Evolutionary conservation across 2,329 filamentous ascomycete genomes (phyloP), one percentile per base, ranked within the genome.

Genomic region (Colletotrichum paranaense): DNA sequence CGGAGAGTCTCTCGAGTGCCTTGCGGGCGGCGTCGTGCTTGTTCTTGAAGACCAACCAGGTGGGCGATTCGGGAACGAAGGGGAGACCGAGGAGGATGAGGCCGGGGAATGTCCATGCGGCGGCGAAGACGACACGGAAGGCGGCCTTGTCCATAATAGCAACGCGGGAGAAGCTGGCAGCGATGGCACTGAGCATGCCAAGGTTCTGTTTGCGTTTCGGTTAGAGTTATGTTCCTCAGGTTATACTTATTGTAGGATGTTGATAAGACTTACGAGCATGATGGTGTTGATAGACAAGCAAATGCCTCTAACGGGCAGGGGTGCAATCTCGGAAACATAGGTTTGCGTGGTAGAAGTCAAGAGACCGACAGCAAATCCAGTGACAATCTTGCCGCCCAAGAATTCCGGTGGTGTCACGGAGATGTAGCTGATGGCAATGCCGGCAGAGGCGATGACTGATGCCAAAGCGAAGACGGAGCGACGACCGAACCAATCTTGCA

Each of bases 11-110:
- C 35, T 76, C 67, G 1, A 84, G 64, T 0, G 80, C 75, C 28
- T 77, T 75, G 53, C 78, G 76, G 1, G 83, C 83, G 19, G 78
- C 76, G 1, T 80, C 77, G 28, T 78, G 72, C 38, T 77, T 77
- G 26, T 78, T 79, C 28, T 82, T 77, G 6, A 82, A 78, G 24
- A 84, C 80, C 3, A 82, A 78, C 78, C 80, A 84, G 76, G 82
- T 84, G 1, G 84, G 84, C 8, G 81, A 83, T 64, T 85, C 84
- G 1, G 84, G 84, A 16, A 81, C 80, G 28, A 83, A 79, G 9
- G 78, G 59, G 1, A 67, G 24, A 1, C 62, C 68, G 0, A 68
- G 11, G 2, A 59, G 46, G 11, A 71, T 56, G 26, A 8, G 80
- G 76, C 3, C 82, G 42, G 32, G 84, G 67, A 2, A 85, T 71